These are phyloP conservation scores for Mycena belliarum DNA, from an alignment of 768 basidiomycete genomes.

Conservation along the genomic window DNA sequence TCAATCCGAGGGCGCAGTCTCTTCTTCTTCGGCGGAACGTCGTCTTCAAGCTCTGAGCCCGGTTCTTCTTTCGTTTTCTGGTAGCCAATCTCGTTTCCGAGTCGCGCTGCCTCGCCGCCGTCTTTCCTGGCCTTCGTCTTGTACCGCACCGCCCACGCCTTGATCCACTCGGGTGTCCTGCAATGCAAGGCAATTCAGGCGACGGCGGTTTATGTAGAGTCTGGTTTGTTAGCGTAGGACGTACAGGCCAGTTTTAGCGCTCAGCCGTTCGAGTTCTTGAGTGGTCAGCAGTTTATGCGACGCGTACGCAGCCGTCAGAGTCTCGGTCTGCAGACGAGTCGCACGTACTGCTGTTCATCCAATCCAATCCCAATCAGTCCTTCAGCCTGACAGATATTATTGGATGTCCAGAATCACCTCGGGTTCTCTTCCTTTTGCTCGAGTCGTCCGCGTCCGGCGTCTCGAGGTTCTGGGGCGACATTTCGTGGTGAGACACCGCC, in stretches of 20 bases:
- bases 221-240: no score
- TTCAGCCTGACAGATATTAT: no score
- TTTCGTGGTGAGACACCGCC: no score
- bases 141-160: slow-evolving; percentile 30
- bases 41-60: not conserved
- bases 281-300: not conserved
- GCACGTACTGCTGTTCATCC: not conserved
- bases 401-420: not conserved
- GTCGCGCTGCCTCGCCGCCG: no score
- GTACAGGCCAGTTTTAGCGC: slow-evolving; percentile 36
- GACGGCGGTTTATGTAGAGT: not conserved
- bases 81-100: no score
- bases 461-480: not conserved
- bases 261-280: slow-evolving; percentile 28
- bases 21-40: not conserved
- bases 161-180: slow-evolving; percentile 37
- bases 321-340: not conserved
- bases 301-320: not conserved
- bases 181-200: slow-evolving; percentile 6
- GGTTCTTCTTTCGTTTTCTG: no score
- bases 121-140: not conserved
- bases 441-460: not conserved
- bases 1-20: not conserved
- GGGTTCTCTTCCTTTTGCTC: not conserved
- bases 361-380: no score